Conservation (phyloP, 768 basidiomycete genomes). For the Leccinellum luteum region DNA sequence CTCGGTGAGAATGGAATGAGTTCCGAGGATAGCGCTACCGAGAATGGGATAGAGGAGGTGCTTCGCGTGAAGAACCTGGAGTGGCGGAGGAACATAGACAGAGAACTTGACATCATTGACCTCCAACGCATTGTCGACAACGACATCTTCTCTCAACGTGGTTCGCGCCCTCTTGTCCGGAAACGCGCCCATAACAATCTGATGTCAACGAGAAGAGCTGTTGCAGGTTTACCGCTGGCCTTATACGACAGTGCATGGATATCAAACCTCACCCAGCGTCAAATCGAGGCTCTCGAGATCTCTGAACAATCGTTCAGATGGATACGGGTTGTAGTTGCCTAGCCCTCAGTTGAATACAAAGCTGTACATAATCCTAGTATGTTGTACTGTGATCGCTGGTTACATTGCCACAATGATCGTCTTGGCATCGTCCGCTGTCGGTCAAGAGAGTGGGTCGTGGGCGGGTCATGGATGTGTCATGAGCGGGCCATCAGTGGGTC, state of each 20-base stretch:
- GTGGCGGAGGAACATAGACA: too few relatives aligned
- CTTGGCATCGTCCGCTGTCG: too few relatives aligned
- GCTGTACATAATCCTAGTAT: too few relatives aligned
- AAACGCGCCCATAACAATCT: not conserved
- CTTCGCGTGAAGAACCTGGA: too few relatives aligned
- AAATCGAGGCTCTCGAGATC: not conserved
- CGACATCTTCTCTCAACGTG: conserved; percentile 3
- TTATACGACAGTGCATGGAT: conserved; percentile 6
- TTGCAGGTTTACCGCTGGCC: conserved; percentile 1
- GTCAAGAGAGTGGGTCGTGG: too few relatives aligned
- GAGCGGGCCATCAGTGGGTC: too few relatives aligned
- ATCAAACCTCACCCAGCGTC: not conserved
- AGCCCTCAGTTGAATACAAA: not conserved
- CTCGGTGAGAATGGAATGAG: conserved; percentile 13
- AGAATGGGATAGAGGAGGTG: too few relatives aligned
- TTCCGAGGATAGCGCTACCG: conserved; percentile 6
- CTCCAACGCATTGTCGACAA: not conserved
- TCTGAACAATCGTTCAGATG: not conserved
- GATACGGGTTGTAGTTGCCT: not conserved
- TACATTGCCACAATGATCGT: too few relatives aligned
- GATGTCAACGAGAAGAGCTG: not conserved
- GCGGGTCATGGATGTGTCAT: too few relatives aligned
- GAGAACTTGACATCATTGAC: conserved; percentile 6
- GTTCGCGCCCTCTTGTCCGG: not conserved
- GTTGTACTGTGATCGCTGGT: too few relatives aligned